These are phyloP conservation scores for Filosporella fistucella DNA, from an alignment of 495 filamentous ascomycete genomes.

Conservation along the genomic window DNA sequence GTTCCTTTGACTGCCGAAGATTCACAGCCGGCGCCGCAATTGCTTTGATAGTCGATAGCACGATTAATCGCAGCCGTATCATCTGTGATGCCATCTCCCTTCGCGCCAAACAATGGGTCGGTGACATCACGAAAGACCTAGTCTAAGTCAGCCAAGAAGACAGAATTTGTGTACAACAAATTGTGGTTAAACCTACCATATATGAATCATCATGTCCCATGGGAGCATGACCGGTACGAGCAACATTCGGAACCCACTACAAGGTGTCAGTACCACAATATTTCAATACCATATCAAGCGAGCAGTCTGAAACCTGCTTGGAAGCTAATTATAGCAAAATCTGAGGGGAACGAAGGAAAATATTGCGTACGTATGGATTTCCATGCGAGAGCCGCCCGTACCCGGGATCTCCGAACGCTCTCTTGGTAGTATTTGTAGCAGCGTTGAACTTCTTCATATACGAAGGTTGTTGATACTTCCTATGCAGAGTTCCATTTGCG, in stretches of 20 bases:
- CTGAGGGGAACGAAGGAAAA: no score
- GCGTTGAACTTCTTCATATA: background rate
- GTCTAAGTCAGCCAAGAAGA: background rate
- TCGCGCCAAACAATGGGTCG: constrained; percentile 1
- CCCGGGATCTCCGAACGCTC: constrained; percentile 1
- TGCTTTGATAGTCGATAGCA: constrained; percentile 68
- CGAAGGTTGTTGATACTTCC: background rate
- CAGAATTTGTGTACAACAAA: background rate
- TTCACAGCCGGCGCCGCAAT: constrained; percentile 72
- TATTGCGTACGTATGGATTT: constrained; percentile 8
- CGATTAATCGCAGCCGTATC: constrained; percentile 63
- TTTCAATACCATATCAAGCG: no score
- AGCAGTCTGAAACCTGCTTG: no score
- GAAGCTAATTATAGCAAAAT: no score
- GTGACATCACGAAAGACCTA: constrained; percentile 9
- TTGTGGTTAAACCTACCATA: background rate
- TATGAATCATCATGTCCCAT: constrained; percentile 11
- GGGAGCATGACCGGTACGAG: background rate
- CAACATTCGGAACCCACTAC: constrained; percentile 4
- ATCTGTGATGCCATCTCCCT: constrained; percentile 1
- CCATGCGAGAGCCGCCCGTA: background rate
- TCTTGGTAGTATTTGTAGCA: background rate
- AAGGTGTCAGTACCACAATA: no score
- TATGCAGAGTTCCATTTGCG: constrained; percentile 2
- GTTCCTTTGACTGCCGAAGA: constrained; percentile 71